Conservation (phyloP, 257 asterid species). For the Capsicum rhomboideum region DNA sequence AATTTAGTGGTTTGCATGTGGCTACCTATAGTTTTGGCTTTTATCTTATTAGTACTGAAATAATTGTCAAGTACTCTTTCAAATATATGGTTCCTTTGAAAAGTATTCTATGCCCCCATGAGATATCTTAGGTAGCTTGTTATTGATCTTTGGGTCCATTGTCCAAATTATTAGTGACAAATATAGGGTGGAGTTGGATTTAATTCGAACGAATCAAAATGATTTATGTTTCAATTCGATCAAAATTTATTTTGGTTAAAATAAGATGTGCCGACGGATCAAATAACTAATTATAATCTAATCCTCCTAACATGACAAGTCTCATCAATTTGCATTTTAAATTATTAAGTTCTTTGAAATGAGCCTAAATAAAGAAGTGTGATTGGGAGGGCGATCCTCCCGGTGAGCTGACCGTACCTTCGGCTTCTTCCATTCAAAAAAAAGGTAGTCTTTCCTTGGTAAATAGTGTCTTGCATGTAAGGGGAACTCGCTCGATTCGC, state of each 20-base stretch:
- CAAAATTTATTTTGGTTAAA: accelerated
- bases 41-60: background rate
- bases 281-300: no score
- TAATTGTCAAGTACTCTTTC: background rate
- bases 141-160: background rate
- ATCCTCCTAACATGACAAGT: no score
- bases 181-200: background rate
- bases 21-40: background rate
- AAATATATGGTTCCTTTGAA: background rate
- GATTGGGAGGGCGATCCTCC: no score
- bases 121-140: background rate
- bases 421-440: no score
- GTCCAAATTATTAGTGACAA: background rate
- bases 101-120: background rate
- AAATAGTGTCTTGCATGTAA: no score
- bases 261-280: background rate
- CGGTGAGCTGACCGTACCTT: no score
- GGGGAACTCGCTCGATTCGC: no score
- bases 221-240: background rate
- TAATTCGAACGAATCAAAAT: background rate
- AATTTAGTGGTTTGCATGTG: background rate
- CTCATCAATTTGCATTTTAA: no score
- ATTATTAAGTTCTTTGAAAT: no score
- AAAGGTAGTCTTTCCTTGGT: no score
- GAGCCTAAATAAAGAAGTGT: no score